Conservation (phyloP, 2,329 filamentous ascomycete species). For the Byssoonygena ceratinophila region DNA sequence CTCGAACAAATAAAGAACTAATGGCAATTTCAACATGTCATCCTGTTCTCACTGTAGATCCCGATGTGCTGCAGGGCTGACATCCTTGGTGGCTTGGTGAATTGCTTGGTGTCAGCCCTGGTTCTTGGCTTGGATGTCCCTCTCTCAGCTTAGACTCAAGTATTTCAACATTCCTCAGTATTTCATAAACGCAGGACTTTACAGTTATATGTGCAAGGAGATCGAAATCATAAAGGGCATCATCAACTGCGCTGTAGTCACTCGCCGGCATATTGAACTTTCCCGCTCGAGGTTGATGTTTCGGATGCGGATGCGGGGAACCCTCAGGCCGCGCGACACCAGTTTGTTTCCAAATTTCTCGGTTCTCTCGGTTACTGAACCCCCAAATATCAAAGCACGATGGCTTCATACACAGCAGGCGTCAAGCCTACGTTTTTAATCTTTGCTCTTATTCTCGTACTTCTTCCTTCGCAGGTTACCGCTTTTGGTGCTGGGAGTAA, state of each 20-base stretch:
- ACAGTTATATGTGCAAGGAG: too few relatives aligned
- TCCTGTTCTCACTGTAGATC: not conserved
- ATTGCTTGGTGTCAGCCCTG: not conserved
- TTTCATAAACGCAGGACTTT: not conserved
- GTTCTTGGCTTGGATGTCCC: not conserved
- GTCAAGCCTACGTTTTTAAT: slow-evolving; percentile 7
- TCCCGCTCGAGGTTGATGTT: too few relatives aligned
- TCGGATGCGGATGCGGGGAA: not conserved
- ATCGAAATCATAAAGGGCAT: too few relatives aligned
- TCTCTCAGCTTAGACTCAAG: not conserved
- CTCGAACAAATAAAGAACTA: not conserved
- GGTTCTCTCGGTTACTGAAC: not conserved
- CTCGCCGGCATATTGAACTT: too few relatives aligned
- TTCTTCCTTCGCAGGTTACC: slow-evolving; percentile 9
- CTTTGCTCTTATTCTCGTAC: slow-evolving; percentile 7
- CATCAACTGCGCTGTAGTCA: too few relatives aligned
- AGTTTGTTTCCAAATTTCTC: not conserved
- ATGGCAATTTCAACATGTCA: not conserved
- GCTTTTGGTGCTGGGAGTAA: slow-evolving; percentile 17
- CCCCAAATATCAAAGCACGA: not conserved
- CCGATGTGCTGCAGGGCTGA: not conserved
- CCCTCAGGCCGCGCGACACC: not conserved
- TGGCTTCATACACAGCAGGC: slow-evolving; percentile 4
- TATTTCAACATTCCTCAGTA: not conserved
- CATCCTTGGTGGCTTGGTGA: not conserved